Evolutionary conservation across 108 stramenopile species (phyloP).

Genomic region (Discostella stelligeroides): DNA sequence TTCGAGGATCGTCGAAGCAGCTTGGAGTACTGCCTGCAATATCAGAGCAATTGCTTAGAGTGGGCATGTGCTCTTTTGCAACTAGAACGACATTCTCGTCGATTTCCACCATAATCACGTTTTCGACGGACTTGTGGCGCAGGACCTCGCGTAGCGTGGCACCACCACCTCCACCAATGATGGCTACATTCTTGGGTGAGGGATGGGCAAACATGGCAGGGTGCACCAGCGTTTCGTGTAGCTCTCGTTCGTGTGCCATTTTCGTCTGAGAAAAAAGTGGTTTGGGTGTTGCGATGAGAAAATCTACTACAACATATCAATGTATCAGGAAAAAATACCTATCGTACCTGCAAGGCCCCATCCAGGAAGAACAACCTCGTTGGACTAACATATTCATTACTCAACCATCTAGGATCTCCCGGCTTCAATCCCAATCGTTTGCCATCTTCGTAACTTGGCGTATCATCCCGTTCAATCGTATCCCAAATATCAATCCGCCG

Average conservation of each 20-base stretch:
- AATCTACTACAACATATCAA: background rate
- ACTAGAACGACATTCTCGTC: constrained; percentile 76
- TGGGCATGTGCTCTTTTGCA: constrained; percentile 69
- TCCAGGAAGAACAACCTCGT: constrained; percentile 71
- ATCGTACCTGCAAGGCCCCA: constrained; percentile 59
- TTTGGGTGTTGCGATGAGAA: background rate
- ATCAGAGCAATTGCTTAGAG: constrained; percentile 65
- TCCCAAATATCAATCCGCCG: constrained; percentile 91
- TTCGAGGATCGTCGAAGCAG: constrained; percentile 72
- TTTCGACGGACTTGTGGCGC: constrained; percentile 86
- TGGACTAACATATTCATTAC: constrained; percentile 62
- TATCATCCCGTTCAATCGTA: constrained; percentile 63
- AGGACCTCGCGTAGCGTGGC: constrained; percentile 88
- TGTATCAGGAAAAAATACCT: background rate
- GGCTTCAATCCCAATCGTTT: constrained; percentile 59
- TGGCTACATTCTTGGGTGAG: constrained; percentile 79
- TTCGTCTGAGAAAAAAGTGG: constrained; percentile 45
- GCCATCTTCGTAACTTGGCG: constrained; percentile 70
- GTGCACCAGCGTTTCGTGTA: constrained; percentile 93
- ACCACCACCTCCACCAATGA: constrained; percentile 91
- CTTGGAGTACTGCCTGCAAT: constrained; percentile 69
- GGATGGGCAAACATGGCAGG: constrained; percentile 91
- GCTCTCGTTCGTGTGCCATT: constrained; percentile 62
- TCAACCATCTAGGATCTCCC: constrained; percentile 79
- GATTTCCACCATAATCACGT: constrained; percentile 84